Evolutionary conservation across 2,329 filamentous ascomycete species (phyloP), one percentile per base, ranked within the genome.

Genomic region (Xylariaceae sp.): DNA sequence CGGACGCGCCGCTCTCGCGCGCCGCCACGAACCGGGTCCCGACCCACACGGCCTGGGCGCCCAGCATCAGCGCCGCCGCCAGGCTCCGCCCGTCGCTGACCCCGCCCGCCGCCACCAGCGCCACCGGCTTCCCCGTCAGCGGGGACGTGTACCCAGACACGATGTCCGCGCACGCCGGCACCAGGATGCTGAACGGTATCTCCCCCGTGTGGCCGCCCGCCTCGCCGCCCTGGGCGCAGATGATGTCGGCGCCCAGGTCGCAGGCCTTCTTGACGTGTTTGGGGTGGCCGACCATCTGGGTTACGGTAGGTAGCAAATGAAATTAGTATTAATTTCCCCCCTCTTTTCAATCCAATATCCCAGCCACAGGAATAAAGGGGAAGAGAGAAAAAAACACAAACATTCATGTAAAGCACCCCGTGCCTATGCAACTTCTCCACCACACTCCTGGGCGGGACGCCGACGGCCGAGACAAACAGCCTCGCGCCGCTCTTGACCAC

Each of bases 151-250:
- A 72, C 59, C 81, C 81, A 64, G 82, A 73, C 67, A 76, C 78
- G 54, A 88, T 71, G 54, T 89, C 78, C 56, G 87, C 88, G 44
- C 94, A 87, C 43, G 88, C 82, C 39, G 90, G 90, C 63, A 96
- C 95, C 46, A 97, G 81, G 52, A 97, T 68, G 4, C 85, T 78
- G 47, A 88, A 95, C 48, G 90, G 87, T 28, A 94, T 83, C 65
- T 94, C 85, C 55, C 89, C 89, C 11, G 87, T 95, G 73, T 94
- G 88, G 50, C 90, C 90, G 61, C 89, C 89, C 45, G 89, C 89
- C 70, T 96, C 90, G 57, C 90, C 89, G 59, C 90, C 90, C 71
- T 96, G 90, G 36, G 90, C 90, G 71, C 89, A 95, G 70, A 97
- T 95, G 57, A 96, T 83, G 67, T 97, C 90, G 53, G 81, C 85